Base-by-base conservation (phyloP, 805 yeast species). In the Candida sanyiensis region DNA sequence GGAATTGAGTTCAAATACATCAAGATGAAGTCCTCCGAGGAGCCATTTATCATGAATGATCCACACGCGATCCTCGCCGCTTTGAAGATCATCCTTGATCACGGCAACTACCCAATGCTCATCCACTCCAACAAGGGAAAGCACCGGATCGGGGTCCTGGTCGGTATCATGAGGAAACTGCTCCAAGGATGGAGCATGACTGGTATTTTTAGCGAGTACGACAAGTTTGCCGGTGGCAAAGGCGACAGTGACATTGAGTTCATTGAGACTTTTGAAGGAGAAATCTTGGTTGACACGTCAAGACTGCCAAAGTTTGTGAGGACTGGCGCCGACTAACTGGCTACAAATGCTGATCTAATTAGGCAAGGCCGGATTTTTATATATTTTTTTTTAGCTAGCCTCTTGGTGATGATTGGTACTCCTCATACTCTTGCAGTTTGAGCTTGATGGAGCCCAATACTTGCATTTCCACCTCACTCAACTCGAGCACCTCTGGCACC, bases 121-220 rank as follows among this genome's bases (percentile, higher is more conserved):
- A 74, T 90, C 10, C 97, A 93, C 58, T 87, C 96, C 4, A 87
- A 93, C 60, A 90, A 90, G 64, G 98, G 98, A 2, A 93, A 93
- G 59, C 98, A 90, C 58, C 63, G 98, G 30, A 89, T 87, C 3
- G 97, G 97, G 0, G 89, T 93, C 1, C 67, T 89, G 29, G 94
- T 89, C n/a, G 98, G 96, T 0, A 70, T 87, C 22, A 79, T 90
- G 72, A 65, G 98, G 35, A 87, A 86, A 55, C 58, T 83, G 37
- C 63, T 88, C 33, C 96, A 88, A 60, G 94, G 94, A 2, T 90
- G 98, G 98, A 78, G 93, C 42, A 69, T 86, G 51, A 80, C 95
- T 37, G 95, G 96, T 2, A 82, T 87, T 6, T 93, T 87, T 59
- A 96, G 88, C 57, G 98, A 90, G 59, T 90, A 90, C 59, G 85